These are phyloP conservation scores for Aspergillus pseudoglaucus DNA, from an alignment of 2,329 filamentous ascomycete species.

Conservation along the genomic window DNA sequence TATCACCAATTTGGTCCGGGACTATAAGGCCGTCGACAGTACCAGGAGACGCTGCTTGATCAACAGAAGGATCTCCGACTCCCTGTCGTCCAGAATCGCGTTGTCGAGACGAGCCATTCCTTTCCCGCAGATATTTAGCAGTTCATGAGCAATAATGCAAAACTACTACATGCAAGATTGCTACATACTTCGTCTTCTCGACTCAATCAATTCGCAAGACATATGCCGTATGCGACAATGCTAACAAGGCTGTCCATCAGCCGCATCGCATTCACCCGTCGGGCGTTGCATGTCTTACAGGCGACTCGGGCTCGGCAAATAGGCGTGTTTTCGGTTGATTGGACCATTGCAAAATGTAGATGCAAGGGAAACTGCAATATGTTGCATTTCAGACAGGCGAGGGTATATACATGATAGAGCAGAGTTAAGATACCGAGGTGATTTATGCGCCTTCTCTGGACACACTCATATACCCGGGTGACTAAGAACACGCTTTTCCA, in stretches of 20 bases:
- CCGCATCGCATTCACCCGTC: conserved; percentile 20
- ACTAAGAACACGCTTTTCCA: no score
- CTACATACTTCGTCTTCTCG: conserved; percentile 15
- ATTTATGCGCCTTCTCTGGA: no score
- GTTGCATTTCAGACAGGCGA: no score
- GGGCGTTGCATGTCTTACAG: conserved; percentile 18
- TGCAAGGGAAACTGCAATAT: no score
- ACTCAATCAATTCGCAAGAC: conserved; percentile 18
- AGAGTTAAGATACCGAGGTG: no score
- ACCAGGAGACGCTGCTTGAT: conserved; percentile 3
- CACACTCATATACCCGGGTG: no score
- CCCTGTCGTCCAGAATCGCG: background rate
- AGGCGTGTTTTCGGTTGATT: background rate
- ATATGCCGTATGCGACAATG: conserved; percentile 14
- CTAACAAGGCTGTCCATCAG: conserved; percentile 16
- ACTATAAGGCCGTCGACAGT: background rate
- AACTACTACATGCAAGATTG: background rate
- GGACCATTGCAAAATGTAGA: background rate
- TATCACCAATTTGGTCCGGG: background rate
- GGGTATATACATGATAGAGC: no score
- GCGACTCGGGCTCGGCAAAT: conserved; percentile 12
- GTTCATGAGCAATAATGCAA: background rate
- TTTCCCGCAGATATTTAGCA: conserved; percentile 8
- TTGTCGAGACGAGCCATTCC: background rate
- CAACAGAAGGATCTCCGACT: background rate